Evolutionary conservation across 2,329 filamentous ascomycete genomes (phyloP), one percentile per base, ranked within the genome.

Genomic region (Microcyclosporella mali): DNA sequence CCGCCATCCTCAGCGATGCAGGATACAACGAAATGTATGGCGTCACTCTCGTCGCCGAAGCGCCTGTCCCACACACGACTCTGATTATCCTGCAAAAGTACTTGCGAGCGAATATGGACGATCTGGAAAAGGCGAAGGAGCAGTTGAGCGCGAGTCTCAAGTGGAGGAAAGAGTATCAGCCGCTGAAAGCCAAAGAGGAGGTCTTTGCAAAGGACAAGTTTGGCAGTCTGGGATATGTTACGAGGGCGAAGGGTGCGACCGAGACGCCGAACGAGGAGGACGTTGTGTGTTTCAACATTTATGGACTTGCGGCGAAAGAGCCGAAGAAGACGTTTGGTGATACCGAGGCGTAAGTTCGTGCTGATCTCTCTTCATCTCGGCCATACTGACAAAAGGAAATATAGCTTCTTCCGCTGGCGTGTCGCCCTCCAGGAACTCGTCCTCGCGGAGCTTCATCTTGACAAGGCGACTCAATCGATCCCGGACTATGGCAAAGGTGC

Each of bases 81-180:
- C 82, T 85, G 61, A 82, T 95, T 56, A 78, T 95, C 39, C 73
- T 95, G 37, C 88, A 94, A 63, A 97, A 95, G 71, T 95, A 89
- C 69, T 78, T 97, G 43, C 86, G 89, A 55, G 90, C 89, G 62
- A 95, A 95, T 64, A 80, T 82, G 49, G 82, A 83, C 49, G 81
- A 94, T 58, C 63, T 87, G 6, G 71, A 73, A 40, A 82, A 82
- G 61, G 86, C 89, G 12, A 81, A 82, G 61, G 78, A 82, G 42
- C 89, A 95, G 70, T 78, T 97, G 33, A 73, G 70, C 45, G 81
- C 83, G 57, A 89, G 88, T 1, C 74, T 95, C 32, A 75, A 84
- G 54, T 95, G 89, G 88, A 81, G 90, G 47, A 85, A 84, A 66
- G 72, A 82, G 61, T 81, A 81, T 59, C 75, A 90, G 53, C 88